These are phyloP conservation scores for Microsporum ferrugineum DNA, from an alignment of 2,329 filamentous ascomycete genomes.

Conservation along the genomic window DNA sequence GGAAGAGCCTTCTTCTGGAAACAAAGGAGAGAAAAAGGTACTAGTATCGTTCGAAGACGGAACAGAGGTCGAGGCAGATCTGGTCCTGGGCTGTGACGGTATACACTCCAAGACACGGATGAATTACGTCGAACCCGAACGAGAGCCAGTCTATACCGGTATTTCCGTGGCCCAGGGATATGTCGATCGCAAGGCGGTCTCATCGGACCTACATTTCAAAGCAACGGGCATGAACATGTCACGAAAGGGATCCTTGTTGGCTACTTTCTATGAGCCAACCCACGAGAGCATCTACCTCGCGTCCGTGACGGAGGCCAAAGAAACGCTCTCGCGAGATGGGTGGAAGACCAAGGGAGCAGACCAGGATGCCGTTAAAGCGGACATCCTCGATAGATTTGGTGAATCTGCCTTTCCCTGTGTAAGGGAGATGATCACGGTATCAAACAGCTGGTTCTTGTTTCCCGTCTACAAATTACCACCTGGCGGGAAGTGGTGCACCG, in stretches of 20 bases:
- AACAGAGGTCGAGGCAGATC: conserved; percentile 26
- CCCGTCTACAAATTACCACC: conserved; percentile 28
- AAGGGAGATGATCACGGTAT: conserved; percentile 23
- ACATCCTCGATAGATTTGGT: conserved; percentile 27
- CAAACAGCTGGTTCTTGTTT: conserved; percentile 24
- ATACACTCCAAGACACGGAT: conserved; percentile 46
- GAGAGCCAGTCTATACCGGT: conserved; percentile 41
- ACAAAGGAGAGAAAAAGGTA: conserved; percentile 32
- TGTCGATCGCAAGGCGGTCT: conserved; percentile 9
- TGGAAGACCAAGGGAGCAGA: conserved; percentile 18
- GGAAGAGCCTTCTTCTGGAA: conserved; percentile 40
- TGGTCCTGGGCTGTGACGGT: conserved; percentile 49
- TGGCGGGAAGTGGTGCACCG: conserved; percentile 28
- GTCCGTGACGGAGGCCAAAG: conserved; percentile 27
- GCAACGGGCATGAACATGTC: conserved; percentile 38
- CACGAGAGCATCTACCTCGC: conserved; percentile 18
- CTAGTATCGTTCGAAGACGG: conserved; percentile 41
- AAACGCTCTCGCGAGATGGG: conserved; percentile 14
- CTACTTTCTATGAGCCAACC: conserved; percentile 31
- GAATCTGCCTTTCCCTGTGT: conserved; percentile 25
- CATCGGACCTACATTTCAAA: conserved; percentile 25
- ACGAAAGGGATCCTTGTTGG: conserved; percentile 39
- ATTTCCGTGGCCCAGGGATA: conserved; percentile 24
- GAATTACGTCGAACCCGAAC: conserved; percentile 39
- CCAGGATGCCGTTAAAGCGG: conserved; percentile 22